Evolutionary conservation across 371 early-diverging fungal species (phyloP), one percentile per base, ranked within the genome.

Genomic region (Dinochytrium kinnereticum): DNA sequence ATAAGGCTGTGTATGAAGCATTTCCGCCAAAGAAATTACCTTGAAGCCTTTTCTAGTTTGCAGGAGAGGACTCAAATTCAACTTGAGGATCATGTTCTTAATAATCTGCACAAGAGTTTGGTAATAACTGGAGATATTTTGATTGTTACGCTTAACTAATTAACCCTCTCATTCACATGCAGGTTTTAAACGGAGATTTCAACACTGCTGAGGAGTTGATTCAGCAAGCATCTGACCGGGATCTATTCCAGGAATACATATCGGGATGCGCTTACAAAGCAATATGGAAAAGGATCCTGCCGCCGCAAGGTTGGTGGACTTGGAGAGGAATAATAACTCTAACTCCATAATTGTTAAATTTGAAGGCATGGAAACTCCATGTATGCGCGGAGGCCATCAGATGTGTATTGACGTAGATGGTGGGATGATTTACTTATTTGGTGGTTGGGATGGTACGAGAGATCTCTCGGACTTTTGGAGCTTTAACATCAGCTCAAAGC

Each of bases 401-500:
- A 95, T 97, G 96, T 94, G 94, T 76, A 88, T 96, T 30, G 97
- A 97, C 75, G 82, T 84, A 10, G 86, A 90, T 36, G 81, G 80
- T 2, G 89, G 93, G 21, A 78, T 82, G n/a, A 90, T 96, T 1
- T 99, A 95, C 80, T 75, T 99, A 26, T 89, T 94, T 76, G 99
- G 98, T 19, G 99, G 99, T 7, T 99, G 97, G 96, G 91, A 96
- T 84, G 99, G 99, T 0, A 75, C 84, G 15, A 80, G 86, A 38
- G 96, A 98, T 70, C 81, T 98, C 38, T 84, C 90, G 13, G 99
- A 99, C 81, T 91, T 98, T 71, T 99, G 99, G 99, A 84, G 82
- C 57, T 94, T 84, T 72, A 82, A 89, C 67, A 88, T 92, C 33
- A 73, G 80, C 1, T 76, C 83, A 0, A 79, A 84, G 17, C 77